phyloP scores from a whole-genome alignment of 2,329 filamentous ascomycete genomes.

The Teratosphaeria epicoccoides region DNA sequence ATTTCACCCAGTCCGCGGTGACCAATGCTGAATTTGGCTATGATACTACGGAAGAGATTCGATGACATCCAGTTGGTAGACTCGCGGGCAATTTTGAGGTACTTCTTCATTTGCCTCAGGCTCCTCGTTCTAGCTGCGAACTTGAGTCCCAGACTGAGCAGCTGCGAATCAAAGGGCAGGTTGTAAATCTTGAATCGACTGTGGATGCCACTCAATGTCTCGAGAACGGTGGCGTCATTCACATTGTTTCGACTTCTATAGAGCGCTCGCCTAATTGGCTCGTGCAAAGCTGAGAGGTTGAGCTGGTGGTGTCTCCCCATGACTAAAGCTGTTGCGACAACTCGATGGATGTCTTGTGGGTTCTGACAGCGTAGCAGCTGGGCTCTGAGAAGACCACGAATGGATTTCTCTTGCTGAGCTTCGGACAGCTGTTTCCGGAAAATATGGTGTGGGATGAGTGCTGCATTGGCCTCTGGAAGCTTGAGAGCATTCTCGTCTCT shows the following conservation, averaged over 20 bases:
- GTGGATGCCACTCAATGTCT: constrained; percentile 18
- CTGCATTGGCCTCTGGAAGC: constrained; percentile 11
- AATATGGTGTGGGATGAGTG: constrained; percentile 13
- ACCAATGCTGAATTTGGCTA: constrained; percentile 30
- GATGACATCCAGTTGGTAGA: constrained; percentile 11
- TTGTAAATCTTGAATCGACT: constrained; percentile 17
- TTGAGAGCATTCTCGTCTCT: neutral
- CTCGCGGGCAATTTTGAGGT: constrained; percentile 16
- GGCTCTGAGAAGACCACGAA: constrained; percentile 16
- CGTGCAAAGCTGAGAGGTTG: constrained; percentile 15
- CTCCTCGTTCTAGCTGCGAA: constrained; percentile 25
- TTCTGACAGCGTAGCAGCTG: constrained; percentile 21
- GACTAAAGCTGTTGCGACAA: constrained; percentile 22
- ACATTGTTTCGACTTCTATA: constrained; percentile 24
- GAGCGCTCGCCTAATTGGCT: constrained; percentile 22
- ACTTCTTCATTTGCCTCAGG: constrained; percentile 23
- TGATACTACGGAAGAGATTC: constrained; percentile 23
- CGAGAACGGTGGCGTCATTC: constrained; percentile 20
- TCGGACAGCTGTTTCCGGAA: constrained; percentile 16
- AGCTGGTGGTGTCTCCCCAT: constrained; percentile 8
- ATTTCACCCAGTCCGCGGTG: constrained; percentile 27
- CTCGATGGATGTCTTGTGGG: constrained; percentile 20
- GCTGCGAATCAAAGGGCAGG: constrained; percentile 11
- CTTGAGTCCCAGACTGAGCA: constrained; percentile 22
- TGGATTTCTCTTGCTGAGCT: constrained; percentile 10